A percentile compares a stretch with the other conserved stretches of the same genome.
Conservation (phyloP, 129 eudicot species). For the Smallanthus sonchifolius region DNA sequence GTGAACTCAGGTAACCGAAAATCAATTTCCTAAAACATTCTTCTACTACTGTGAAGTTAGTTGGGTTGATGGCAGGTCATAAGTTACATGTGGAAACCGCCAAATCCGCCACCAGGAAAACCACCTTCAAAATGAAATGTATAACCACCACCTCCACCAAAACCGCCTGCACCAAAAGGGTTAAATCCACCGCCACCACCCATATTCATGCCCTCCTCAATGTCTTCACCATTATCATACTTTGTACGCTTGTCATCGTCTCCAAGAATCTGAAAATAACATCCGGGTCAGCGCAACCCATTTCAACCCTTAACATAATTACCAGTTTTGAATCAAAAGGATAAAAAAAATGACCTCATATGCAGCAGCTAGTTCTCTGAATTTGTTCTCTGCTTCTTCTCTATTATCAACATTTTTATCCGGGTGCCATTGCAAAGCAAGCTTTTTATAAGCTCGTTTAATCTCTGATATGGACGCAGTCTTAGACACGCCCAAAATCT, state of each 20-base stretch:
- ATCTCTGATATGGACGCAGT: conserved; percentile 75
- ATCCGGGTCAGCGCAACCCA: neutral
- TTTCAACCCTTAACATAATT: neutral
- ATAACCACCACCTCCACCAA: conserved; percentile 88
- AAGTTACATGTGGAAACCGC: conserved; percentile 70
- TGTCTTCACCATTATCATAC: conserved; percentile 88
- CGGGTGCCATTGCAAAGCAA: conserved; percentile 98
- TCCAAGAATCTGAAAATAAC: conserved; percentile 61
- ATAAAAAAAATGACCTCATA: conserved; percentile 62
- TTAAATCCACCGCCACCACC: conserved; percentile 90
- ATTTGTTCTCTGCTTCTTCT: conserved; percentile 92
- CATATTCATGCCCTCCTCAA: conserved; percentile 81
- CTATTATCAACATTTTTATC: conserved; percentile 93
- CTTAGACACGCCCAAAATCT: conserved; percentile 82
- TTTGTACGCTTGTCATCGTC: conserved; percentile 89
- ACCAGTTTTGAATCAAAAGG: neutral
- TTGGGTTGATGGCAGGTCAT: conserved; percentile 8
- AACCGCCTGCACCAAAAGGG: conserved; percentile 95
- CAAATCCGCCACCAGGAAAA: conserved; percentile 79
- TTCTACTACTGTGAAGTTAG: conserved; percentile 29
- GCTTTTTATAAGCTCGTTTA: conserved; percentile 86
- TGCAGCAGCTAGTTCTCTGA: conserved; percentile 95
- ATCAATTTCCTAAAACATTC: conserved; percentile 24
- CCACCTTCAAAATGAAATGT: conserved; percentile 95
- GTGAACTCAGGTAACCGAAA: conserved; percentile 18